A percentile compares a stretch with the other conserved stretches of the same genome.
These are phyloP conservation scores for Pseudocercospora ulei DNA, from an alignment of 2,329 filamentous ascomycete genomes.

Conservation along the genomic window DNA sequence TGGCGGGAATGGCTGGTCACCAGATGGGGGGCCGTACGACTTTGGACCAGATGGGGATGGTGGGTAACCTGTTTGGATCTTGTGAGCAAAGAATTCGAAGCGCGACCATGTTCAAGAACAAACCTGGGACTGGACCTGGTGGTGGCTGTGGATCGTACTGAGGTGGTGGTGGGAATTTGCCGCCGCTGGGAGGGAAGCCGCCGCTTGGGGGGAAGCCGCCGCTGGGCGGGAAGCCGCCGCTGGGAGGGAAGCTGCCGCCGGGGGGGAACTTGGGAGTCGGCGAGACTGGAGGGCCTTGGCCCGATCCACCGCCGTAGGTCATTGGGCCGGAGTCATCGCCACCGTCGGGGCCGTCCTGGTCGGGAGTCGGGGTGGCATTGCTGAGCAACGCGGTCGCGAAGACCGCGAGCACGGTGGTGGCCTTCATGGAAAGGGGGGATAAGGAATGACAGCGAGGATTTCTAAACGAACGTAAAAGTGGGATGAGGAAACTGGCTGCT, in stretches of 20 bases:
- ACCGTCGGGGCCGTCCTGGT: constrained; percentile 4
- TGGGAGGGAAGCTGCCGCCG: background rate
- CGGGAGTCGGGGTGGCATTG: constrained; percentile 13
- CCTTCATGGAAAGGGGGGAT: constrained; percentile 11
- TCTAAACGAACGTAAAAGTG: constrained; percentile 19
- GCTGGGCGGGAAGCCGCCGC: background rate
- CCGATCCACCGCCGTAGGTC: too few relatives aligned
- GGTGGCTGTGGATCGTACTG: background rate
- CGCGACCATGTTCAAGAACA: background rate
- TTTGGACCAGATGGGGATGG: too few relatives aligned
- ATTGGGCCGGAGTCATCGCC: background rate
- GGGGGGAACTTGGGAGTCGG: too few relatives aligned
- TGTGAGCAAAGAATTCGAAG: too few relatives aligned
- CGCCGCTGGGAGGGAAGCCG: background rate
- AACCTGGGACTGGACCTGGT: background rate
- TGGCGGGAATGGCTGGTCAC: background rate
- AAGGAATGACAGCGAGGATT: constrained; percentile 4
- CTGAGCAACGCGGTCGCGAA: constrained; percentile 14
- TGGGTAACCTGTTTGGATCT: too few relatives aligned
- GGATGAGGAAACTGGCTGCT: constrained; percentile 16
- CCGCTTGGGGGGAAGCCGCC: background rate
- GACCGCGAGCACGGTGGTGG: constrained; percentile 14
- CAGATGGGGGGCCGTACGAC: too few relatives aligned
- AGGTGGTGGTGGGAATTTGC: constrained; percentile 4
- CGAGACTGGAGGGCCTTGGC: too few relatives aligned